Percentiles rank a stretch among this genome's conserved stretches.
Evolutionary conservation across 73 alveolate genomes (phyloP).

Genomic region (Tetrahymena thermophila): DNA sequence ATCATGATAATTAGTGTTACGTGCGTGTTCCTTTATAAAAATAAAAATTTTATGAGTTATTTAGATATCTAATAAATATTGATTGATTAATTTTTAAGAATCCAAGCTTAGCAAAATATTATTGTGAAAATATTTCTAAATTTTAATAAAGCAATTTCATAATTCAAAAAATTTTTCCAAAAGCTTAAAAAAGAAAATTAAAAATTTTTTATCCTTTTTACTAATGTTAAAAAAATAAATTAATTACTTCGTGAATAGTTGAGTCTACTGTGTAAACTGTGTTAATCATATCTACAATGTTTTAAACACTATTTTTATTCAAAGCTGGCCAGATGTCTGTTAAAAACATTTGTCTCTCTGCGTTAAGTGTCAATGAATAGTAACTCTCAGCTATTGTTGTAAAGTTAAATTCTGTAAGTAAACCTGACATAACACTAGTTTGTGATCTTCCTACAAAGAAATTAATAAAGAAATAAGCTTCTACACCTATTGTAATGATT

Average conservation of each 20-base stretch:
- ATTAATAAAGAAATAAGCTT: conserved; percentile 27
- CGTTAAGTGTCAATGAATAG: conserved; percentile 4
- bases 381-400: conserved; percentile 11
- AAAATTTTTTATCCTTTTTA: too few relatives aligned
- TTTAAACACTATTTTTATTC: not conserved
- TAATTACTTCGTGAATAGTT: not conserved
- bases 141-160: too few relatives aligned
- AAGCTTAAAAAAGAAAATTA: too few relatives aligned
- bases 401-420: conserved; percentile 22
- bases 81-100: too few relatives aligned
- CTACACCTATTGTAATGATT: conserved; percentile 9
- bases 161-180: too few relatives aligned
- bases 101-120: too few relatives aligned
- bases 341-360: not conserved
- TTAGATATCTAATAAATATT: too few relatives aligned
- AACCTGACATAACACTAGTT: not conserved
- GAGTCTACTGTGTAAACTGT: not conserved
- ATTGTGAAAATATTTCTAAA: too few relatives aligned
- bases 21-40: not conserved
- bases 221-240: not conserved
- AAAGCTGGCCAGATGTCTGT: not conserved
- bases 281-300: conserved; percentile 3
- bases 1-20: not conserved
- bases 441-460: conserved; percentile 9
- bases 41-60: not conserved